Evolutionary conservation across 1,284 basidiomycete genomes (phyloP), one percentile per base, ranked within the genome.

Genomic region (Xerocomus minutiporus): DNA sequence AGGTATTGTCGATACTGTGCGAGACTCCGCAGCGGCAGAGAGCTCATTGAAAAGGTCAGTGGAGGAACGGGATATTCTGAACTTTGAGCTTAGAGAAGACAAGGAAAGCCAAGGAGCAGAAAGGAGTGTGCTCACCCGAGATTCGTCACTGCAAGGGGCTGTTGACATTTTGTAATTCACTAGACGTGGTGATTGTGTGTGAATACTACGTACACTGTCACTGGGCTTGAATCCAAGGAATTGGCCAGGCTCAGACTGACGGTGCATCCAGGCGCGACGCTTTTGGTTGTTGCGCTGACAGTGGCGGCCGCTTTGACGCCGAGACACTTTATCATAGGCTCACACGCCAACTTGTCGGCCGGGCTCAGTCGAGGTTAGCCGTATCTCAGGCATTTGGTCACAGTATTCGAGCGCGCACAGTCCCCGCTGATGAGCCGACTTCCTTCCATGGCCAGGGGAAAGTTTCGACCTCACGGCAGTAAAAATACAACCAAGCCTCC

Each of bases 31-130:
- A 20, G 20, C 20, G 20, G 20, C 20, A 48, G 48, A 28, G 38
- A n/a, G 46, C 26, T 43, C 60, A 63, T 65, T 26, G 59, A 61
- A 55, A 36, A 32, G 26, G 49, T 12, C 2, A 36, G 17, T 38
- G 36, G 20, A 40, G 20, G 20, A 23, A 23, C 13, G 9, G 5
- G 13, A 40, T 12, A 12, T 3, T 23, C 38, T 40, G 36, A 38
- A 38, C 20, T 20, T 20, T 13, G 25, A 41, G 39, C n/a, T 34
- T 13, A 46, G 48, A 38, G 41, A n/a, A 13, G 5, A 25, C 17
- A 52, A 45, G 29, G 42, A 47, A 44, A 41, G 47, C 48, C 36
- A 26, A 25, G 42, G 15, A 53, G 52, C 59, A 50, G 50, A 53
- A 28, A 50, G 44, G 45, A 50, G 38, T 17, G 15, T 12, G 20